These are phyloP conservation scores for Secale cereale DNA, from an alignment of 176 grass and related monocot species.

Conservation along the genomic window DNA sequence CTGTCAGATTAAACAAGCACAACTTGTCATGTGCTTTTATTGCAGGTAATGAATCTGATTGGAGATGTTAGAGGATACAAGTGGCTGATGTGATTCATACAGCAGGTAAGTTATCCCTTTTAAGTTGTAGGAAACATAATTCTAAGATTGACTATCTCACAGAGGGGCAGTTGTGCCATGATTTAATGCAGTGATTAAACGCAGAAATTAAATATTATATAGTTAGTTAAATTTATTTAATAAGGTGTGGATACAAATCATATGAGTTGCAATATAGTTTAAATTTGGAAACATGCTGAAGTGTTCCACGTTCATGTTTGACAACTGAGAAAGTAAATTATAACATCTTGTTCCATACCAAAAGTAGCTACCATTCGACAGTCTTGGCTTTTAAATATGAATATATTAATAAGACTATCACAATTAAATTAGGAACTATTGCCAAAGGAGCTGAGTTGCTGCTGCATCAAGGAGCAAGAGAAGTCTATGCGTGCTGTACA, in stretches of 20 bases:
- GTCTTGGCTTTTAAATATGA: not conserved
- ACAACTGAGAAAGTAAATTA: not conserved
- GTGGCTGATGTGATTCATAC: slow-evolving; percentile 99
- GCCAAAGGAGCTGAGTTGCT: slow-evolving; percentile 47
- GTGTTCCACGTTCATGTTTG: not conserved
- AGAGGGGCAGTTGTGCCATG: not conserved
- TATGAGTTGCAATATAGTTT: not conserved
- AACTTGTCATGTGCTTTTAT: slow-evolving; percentile 26
- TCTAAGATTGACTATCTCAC: not conserved
- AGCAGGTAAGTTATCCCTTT: slow-evolving; percentile 54
- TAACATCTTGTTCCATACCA: not conserved
- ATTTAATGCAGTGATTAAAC: not conserved
- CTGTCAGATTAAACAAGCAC: not conserved
- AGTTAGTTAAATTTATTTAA: not conserved
- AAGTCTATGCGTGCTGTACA: slow-evolving; percentile 97
- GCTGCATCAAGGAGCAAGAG: slow-evolving; percentile 89
- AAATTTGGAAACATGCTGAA: not conserved
- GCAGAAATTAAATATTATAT: not conserved
- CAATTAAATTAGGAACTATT: too few relatives aligned
- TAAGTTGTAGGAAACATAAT: slow-evolving; percentile 2
- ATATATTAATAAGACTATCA: slow-evolving; percentile 23
- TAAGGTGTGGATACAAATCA: not conserved
- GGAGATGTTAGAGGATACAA: slow-evolving; percentile 95
- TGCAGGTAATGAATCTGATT: slow-evolving; percentile 98
- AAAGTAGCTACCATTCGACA: not conserved